Base-by-base conservation (phyloP, 768 basidiomycete species). In the Boletus vinaceobasis region DNA sequence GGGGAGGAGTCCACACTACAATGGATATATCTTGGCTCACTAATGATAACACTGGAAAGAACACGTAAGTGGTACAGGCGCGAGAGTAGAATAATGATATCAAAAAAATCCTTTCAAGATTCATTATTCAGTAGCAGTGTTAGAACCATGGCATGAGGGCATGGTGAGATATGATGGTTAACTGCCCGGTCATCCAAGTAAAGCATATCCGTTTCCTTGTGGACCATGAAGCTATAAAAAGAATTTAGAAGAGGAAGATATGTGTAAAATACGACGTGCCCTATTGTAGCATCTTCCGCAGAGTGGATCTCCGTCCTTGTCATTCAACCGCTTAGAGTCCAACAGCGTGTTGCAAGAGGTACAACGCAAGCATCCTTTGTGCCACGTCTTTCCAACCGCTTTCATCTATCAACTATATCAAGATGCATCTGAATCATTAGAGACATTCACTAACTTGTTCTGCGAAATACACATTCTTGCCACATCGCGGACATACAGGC, bases 381-480 rank as follows among this genome's bases (percentile, higher is more conserved):
- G 90, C 71, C 77, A 93, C 15, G 85, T 88, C 75, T 89, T 87
- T 8, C 87, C 87, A 14, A 88, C 79, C 1, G 90, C 90, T 69
- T 88, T 90, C 54, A 88, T 83, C 89, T 90, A 58, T 43, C 17
- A 42, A 52, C 15, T 4, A 32, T 10, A 32, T 67, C 29, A 63
- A 48, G 48, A 42, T 23, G n/a, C 19, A 43, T 26, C 19, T 5
- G 17, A 38, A 27, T 40, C 3, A 48, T 13, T 19, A 26, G 23
- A n/a, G 15, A 42, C 4, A 11, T 45, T 23, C 19, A 57, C 63
- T 19, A 43, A 84, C 88, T 79, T 90, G 88, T 68, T 93, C 90
- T 14, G 90, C 90, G 64, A 93, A 92, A 72, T 88, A 93, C 10
- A 93, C 90, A 48, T 79, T 85, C 77, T 87, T 84, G 36, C 74